Evolutionary conservation across 1,139 yeast genomes (phyloP).

Genomic region (Pichia sp.): DNA sequence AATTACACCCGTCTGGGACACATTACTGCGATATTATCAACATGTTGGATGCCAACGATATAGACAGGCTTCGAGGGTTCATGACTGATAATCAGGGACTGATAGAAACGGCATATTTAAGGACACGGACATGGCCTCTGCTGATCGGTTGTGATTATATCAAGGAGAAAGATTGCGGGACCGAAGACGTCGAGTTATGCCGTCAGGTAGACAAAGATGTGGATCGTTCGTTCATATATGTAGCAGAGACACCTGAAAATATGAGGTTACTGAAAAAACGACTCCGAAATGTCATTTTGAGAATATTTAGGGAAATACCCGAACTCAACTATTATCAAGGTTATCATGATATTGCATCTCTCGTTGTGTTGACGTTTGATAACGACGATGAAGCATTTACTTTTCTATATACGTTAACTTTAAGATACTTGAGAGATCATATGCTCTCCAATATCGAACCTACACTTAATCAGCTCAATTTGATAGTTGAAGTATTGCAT

Average conservation of each 20-base stretch:
- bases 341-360: slow-evolving; percentile 76
- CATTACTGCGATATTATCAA: no score
- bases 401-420: slow-evolving; percentile 49
- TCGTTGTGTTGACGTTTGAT: slow-evolving; percentile 48
- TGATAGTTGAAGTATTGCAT: slow-evolving; percentile 57
- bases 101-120: slow-evolving; percentile 31
- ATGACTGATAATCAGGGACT: slow-evolving; percentile 39
- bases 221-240: slow-evolving; percentile 53
- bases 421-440: slow-evolving; percentile 69
- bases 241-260: slow-evolving; percentile 9
- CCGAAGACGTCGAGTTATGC: neutral
- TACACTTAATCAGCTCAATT: slow-evolving; percentile 52
- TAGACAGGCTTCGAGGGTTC: slow-evolving; percentile 15
- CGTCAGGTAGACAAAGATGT: slow-evolving; percentile 80
- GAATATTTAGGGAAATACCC: slow-evolving; percentile 55
- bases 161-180: neutral
- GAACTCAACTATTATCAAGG: slow-evolving; percentile 80
- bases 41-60: slow-evolving; percentile 10
- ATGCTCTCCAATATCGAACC: slow-evolving; percentile 67
- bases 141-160: slow-evolving; percentile 16
- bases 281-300: slow-evolving; percentile 41
- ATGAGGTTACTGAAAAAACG: slow-evolving; percentile 28
- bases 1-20: no score
- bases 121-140: slow-evolving; percentile 42
- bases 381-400: slow-evolving; percentile 36